Evolutionary conservation across 306 rosid species (phyloP).

Genomic region (Cucumis cinereus): DNA sequence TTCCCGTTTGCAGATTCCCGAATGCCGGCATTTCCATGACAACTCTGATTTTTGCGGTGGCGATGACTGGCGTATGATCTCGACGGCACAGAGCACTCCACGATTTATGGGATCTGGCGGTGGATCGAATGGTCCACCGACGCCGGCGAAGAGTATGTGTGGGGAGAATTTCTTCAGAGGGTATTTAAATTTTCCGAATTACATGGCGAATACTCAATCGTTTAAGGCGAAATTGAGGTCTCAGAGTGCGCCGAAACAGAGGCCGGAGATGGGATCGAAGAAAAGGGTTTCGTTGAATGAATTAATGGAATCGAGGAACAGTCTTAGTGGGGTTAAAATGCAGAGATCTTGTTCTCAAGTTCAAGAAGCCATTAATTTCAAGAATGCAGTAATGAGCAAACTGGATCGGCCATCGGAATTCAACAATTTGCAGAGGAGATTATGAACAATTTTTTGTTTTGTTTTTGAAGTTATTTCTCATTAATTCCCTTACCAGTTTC

Average conservation of each 20-base stretch:
- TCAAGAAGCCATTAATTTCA: constrained; percentile 62
- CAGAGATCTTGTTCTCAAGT: constrained; percentile 72
- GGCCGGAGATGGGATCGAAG: constrained; percentile 57
- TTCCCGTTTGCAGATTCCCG: constrained; percentile 27
- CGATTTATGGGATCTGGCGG: constrained; percentile 37
- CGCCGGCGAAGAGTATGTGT: constrained; percentile 54
- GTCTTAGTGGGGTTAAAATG: constrained; percentile 71
- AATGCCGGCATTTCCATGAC: constrained; percentile 29
- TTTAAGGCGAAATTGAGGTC: constrained; percentile 84
- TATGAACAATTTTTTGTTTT: neutral
- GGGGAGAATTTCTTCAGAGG: constrained; percentile 27
- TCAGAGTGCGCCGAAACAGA: constrained; percentile 78
- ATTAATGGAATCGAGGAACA: constrained; percentile 57
- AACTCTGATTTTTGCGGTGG: constrained; percentile 49
- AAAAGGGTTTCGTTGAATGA: constrained; percentile 57
- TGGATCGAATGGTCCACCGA: constrained; percentile 28
- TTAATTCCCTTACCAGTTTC: neutral
- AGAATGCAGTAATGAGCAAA: constrained; percentile 71
- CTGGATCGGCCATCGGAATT: constrained; percentile 39
- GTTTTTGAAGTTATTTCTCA: neutral
- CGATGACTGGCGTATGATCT: constrained; percentile 48
- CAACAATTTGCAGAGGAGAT: constrained; percentile 23
- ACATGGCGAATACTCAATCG: constrained; percentile 67
- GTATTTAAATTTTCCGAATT: constrained; percentile 39
- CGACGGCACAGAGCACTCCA: constrained; percentile 88